These are phyloP conservation scores for Schizochytrium sp. DNA, from an alignment of 108 stramenopile species.

Conservation along the genomic window DNA sequence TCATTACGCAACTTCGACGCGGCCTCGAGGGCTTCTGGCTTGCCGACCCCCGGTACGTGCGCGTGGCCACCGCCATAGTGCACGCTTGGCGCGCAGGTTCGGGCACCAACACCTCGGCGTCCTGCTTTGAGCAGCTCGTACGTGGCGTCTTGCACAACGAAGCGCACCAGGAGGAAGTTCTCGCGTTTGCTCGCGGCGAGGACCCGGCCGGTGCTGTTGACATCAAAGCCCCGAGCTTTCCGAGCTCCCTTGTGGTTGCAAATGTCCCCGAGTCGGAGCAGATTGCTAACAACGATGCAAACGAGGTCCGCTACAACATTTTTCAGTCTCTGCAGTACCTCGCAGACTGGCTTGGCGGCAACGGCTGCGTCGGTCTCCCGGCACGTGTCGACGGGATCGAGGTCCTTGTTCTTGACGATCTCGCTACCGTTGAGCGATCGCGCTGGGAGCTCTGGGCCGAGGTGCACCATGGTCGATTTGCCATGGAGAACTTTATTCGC, in stretches of 20 bases:
- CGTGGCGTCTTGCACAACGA: not conserved
- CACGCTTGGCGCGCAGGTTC: not conserved
- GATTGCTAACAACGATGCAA: not conserved
- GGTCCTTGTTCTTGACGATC: not conserved
- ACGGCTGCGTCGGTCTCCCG: slow-evolving; percentile 8
- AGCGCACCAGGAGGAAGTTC: not conserved
- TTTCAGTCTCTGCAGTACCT: slow-evolving; percentile 12
- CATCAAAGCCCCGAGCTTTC: not conserved
- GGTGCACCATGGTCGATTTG: not conserved
- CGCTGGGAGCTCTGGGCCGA: slow-evolving; percentile 11
- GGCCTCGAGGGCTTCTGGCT: slow-evolving; percentile 13
- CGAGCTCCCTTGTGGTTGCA: not conserved
- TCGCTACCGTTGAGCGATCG: slow-evolving; percentile 1
- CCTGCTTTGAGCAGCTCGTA: not conserved
- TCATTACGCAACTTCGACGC: not conserved
- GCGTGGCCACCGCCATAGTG: not conserved
- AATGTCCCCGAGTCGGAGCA: not conserved
- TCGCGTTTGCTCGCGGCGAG: not conserved
- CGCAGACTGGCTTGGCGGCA: not conserved
- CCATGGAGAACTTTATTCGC: not conserved
- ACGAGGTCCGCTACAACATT: not conserved
- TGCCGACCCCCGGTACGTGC: not conserved
- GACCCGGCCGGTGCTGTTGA: not conserved
- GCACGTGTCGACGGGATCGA: not conserved
- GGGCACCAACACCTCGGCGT: not conserved